A percentile compares a stretch with the other conserved stretches of the same genome.
Conservation (phyloP, 192 early-diverging fungal genomes). For the Haplosporangium gracile region DNA sequence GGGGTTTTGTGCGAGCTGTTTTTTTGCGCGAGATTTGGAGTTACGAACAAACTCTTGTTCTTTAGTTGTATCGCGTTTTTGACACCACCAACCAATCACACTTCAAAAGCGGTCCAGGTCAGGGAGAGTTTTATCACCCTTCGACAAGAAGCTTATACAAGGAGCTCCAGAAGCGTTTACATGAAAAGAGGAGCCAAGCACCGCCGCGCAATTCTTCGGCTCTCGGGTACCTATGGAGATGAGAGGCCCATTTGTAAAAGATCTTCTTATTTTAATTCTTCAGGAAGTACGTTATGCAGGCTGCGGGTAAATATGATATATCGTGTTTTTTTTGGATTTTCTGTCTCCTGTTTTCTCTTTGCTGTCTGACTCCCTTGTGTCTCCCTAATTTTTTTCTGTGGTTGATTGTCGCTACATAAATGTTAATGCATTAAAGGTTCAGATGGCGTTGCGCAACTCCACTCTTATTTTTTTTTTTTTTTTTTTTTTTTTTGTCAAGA, state of each 20-base stretch:
- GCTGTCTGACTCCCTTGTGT: no score
- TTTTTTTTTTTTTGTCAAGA: not conserved
- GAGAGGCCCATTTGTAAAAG: not conserved
- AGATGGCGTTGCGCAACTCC: not conserved
- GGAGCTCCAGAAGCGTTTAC: no score
- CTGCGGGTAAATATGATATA: not conserved
- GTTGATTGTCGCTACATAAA: not conserved
- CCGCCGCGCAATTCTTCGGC: not conserved
- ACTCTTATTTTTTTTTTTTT: not conserved
- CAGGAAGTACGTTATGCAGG: not conserved
- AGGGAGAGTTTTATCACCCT: no score
- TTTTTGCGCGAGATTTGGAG: no score
- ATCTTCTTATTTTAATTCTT: not conserved
- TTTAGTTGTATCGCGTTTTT: no score
- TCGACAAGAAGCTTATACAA: no score
- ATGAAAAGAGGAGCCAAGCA: no score
- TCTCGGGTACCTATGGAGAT: not conserved
- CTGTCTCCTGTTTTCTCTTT: not conserved
- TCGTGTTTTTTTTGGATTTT: not conserved
- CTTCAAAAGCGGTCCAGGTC: no score
- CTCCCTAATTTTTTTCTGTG: not conserved
- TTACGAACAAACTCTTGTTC: no score
- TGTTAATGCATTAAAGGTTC: not conserved
- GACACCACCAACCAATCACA: no score
- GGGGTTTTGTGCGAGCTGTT: no score